Percentiles rank a stretch among this genome's conserved stretches.
Evolutionary conservation across 2,329 filamentous ascomycete genomes (phyloP).

Genomic region (Diaporthe citri): DNA sequence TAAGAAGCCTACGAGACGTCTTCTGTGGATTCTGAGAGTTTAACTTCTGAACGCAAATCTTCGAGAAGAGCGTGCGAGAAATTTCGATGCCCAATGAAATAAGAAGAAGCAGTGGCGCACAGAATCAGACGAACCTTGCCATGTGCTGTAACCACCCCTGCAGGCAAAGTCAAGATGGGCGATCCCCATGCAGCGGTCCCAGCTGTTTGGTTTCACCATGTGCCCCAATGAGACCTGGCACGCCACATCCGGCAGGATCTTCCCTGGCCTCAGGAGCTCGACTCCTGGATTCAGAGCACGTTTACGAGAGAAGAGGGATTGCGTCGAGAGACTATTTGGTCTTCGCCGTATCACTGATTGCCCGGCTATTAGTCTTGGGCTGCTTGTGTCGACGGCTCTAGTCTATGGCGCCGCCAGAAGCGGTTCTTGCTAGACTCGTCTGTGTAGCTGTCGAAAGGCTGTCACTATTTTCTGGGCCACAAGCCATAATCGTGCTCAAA

Average conservation of each 20-base stretch:
- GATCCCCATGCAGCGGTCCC: background rate
- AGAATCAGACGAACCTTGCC: background rate
- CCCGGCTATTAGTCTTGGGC: too few species aligned
- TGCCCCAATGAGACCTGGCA: background rate
- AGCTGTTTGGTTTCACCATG: background rate
- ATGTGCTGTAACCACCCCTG: background rate
- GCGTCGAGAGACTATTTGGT: too few species aligned
- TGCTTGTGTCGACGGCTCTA: too few species aligned
- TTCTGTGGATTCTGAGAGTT: background rate
- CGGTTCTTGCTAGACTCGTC: too few species aligned
- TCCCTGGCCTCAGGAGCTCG: background rate
- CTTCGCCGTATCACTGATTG: too few species aligned
- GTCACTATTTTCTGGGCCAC: too few species aligned
- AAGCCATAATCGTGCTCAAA: too few species aligned
- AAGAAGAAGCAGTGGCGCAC: background rate
- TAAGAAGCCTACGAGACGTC: fast-evolving
- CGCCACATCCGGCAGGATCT: background rate
- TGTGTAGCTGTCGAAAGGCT: too few species aligned
- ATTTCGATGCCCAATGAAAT: background rate
- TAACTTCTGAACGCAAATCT: too few species aligned
- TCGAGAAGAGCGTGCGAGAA: background rate
- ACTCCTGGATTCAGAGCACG: background rate
- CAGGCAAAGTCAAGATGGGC: background rate
- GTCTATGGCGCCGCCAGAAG: too few species aligned
- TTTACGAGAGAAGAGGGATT: background rate